These are phyloP conservation scores for Picea mariana DNA, from an alignment of 83 land plant genomes.

Conservation along the genomic window DNA sequence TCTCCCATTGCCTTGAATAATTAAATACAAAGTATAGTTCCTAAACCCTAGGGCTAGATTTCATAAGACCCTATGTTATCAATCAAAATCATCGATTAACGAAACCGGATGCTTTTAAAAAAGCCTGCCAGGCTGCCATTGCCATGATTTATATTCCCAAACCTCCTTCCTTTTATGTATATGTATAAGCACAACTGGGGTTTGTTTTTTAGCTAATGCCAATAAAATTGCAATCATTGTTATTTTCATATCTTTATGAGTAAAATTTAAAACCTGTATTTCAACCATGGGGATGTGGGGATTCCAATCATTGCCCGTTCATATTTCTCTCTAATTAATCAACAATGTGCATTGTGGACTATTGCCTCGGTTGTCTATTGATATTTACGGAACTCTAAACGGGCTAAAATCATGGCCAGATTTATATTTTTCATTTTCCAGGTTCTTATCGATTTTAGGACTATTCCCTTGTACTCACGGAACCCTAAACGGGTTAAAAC, in stretches of 20 bases:
- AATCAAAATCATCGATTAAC: not conserved
- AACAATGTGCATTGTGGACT: not conserved
- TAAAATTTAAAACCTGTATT: not conserved
- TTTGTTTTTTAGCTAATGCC: not conserved
- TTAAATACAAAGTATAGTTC: not conserved
- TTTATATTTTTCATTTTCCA: no score
- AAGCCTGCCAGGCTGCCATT: not conserved
- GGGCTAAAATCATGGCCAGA: no score
- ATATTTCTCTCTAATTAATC: conserved; percentile 8
- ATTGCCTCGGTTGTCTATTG: no score
- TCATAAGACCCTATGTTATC: not conserved
- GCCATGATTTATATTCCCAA: not conserved
- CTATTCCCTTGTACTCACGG: no score
- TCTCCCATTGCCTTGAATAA: no score
- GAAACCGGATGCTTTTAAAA: not conserved
- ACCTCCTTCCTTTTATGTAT: not conserved
- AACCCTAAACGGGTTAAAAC: no score
- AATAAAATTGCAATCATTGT: not conserved
- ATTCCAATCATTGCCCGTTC: conserved; percentile 6
- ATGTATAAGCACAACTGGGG: not conserved
- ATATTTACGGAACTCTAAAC: no score
- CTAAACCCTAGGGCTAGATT: not conserved
- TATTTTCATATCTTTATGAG: not conserved
- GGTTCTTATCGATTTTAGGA: no score
- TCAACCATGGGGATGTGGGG: no score